A percentile compares a stretch with the other conserved stretches of the same genome.
Conservation (phyloP, 208 protist species). For the Wallacemonas collosoma region DNA sequence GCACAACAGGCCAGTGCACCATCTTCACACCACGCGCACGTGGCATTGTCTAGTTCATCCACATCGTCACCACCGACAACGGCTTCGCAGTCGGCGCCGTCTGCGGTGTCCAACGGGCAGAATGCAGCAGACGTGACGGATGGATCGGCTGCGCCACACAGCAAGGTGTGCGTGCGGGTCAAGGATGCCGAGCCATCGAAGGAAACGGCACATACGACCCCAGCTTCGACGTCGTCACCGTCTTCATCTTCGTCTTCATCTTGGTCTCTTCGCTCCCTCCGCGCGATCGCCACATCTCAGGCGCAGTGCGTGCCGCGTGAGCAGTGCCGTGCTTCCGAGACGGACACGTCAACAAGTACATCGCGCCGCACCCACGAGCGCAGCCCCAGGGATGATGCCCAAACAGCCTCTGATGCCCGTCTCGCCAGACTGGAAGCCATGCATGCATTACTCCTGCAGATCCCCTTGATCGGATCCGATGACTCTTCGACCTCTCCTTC, state of each 20-base stretch:
- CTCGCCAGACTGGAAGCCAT: constrained; percentile 6
- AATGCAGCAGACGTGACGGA: too few species aligned
- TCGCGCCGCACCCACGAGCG: neutral
- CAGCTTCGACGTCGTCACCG: neutral
- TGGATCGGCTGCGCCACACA: too few species aligned
- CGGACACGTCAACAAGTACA: neutral
- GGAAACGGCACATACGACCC: neutral
- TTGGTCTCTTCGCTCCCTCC: neutral
- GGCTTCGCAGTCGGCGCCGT: neutral
- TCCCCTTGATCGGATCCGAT: neutral
- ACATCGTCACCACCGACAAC: constrained; percentile 1
- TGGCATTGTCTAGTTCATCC: neutral
- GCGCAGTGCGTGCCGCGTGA: neutral
- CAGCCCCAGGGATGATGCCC: neutral
- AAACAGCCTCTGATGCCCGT: neutral
- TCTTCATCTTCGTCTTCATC: neutral
- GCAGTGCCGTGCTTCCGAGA: neutral
- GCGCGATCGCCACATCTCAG: neutral
- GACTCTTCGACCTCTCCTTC: neutral
- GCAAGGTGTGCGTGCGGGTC: too few species aligned
- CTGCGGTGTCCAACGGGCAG: too few species aligned
- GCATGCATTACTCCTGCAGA: neutral
- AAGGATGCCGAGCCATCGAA: too few species aligned
- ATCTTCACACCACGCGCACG: neutral
- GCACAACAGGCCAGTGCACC: neutral